Percentiles rank a stretch among this genome's conserved stretches.
Conservation (phyloP, 371 early-diverging fungal genomes). For the Syncephalis plumigaleata region DNA sequence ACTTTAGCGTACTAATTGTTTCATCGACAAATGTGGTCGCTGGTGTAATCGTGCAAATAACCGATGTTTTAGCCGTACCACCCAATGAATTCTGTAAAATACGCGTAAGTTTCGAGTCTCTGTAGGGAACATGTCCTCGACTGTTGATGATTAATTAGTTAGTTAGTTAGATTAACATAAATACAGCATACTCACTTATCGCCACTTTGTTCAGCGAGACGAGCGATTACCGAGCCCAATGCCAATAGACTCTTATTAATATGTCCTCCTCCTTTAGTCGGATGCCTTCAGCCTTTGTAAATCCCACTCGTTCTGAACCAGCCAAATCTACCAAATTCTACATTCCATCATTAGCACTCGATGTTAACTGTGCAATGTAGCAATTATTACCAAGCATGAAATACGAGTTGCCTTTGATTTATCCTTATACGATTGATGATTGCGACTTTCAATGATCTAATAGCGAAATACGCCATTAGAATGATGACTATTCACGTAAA, state of each 20-base stretch:
- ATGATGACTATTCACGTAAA: neutral
- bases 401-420: conserved; percentile 22
- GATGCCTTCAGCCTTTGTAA: conserved; percentile 32
- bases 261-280: conserved; percentile 81
- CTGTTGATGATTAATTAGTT: neutral
- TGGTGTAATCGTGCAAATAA: conserved; percentile 67
- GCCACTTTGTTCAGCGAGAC: conserved; percentile 34
- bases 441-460: conserved; percentile 33
- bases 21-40: conserved; percentile 43
- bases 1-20: conserved; percentile 68
- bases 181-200: conserved; percentile 6
- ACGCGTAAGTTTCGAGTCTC: conserved; percentile 83
- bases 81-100: conserved; percentile 67
- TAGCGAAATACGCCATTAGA: neutral
- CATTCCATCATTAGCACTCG: neutral
- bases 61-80: conserved; percentile 58
- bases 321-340: conserved; percentile 86
- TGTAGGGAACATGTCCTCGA: conserved; percentile 60
- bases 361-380: neutral
- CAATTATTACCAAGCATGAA: conserved; percentile 31
- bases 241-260: conserved; percentile 87
- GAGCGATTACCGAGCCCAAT: conserved; percentile 79
- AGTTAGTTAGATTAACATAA: too few species aligned
- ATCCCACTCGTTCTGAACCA: conserved; percentile 77
- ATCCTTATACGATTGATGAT: conserved; percentile 10